These are phyloP conservation scores for Saitozyma podzolica DNA, from an alignment of 768 basidiomycete genomes.

Conservation along the genomic window DNA sequence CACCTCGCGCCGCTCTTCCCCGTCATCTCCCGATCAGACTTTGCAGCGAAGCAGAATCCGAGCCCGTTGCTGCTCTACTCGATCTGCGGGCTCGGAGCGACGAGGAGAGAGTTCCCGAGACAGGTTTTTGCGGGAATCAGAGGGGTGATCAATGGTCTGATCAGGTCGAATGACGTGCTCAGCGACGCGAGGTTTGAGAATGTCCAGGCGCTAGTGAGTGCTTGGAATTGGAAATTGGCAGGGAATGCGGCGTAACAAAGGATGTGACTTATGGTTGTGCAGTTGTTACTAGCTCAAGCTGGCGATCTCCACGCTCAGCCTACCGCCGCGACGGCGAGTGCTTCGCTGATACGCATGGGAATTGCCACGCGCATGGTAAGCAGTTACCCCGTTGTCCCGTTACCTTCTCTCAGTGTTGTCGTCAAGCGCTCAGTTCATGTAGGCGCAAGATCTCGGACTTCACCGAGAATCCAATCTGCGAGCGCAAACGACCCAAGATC, in stretches of 20 bases:
- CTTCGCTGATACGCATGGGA: slow-evolving; percentile 81
- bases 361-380: slow-evolving; percentile 84
- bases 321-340: slow-evolving; percentile 79
- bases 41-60: slow-evolving; percentile 73
- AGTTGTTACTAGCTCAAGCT: slow-evolving; percentile 53
- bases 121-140: slow-evolving; percentile 87
- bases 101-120: slow-evolving; percentile 77
- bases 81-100: slow-evolving; percentile 86
- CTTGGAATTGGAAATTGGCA: not conserved
- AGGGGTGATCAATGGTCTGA: slow-evolving; percentile 77
- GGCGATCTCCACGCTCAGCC: slow-evolving; percentile 89
- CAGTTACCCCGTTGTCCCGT: slow-evolving; percentile 22
- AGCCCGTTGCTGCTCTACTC: slow-evolving; percentile 81
- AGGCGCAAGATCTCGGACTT: slow-evolving; percentile 96
- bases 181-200: slow-evolving; percentile 82
- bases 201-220: slow-evolving; percentile 69
- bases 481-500: slow-evolving; percentile 44
- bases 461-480: slow-evolving; percentile 78
- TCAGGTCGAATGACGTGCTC: slow-evolving; percentile 86
- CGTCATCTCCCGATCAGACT: slow-evolving; percentile 82
- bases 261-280: not conserved
- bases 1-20: slow-evolving; percentile 80
- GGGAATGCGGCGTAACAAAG: slow-evolving; percentile 1
- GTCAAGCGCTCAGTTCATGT: slow-evolving; percentile 20
- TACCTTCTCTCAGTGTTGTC: slow-evolving; percentile 19